Percentiles rank a stretch among this genome's conserved stretches.
Evolutionary conservation across 768 basidiomycete species (phyloP).

Genomic region (Lentinus brumalis): DNA sequence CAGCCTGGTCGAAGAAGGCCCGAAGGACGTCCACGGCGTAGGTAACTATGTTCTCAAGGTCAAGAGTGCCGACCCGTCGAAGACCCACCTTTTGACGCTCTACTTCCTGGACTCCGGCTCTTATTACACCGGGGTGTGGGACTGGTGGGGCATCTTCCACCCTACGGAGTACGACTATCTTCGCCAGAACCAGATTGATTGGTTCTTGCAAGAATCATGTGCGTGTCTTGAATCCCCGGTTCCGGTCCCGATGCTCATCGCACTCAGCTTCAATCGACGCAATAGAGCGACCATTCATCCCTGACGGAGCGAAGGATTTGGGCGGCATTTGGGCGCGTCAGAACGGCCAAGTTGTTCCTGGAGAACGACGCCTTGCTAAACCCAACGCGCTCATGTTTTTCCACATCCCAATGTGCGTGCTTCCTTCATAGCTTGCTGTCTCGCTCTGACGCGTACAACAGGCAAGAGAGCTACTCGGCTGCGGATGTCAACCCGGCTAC

Average conservation of each 20-base stretch:
- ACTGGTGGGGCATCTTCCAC: conserved; percentile 65
- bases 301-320: conserved; percentile 73
- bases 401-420: conserved; percentile 87
- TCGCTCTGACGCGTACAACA: conserved; percentile 28
- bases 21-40: conserved; percentile 81
- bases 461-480: conserved; percentile 73
- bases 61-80: conserved; percentile 83
- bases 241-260: neutral
- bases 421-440: neutral
- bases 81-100: conserved; percentile 84
- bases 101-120: conserved; percentile 91
- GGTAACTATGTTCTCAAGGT: conserved; percentile 93
- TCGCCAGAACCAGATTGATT: conserved; percentile 78
- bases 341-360: conserved; percentile 57
- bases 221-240: conserved; percentile 14
- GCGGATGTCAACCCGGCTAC: conserved; percentile 67
- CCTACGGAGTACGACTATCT: conserved; percentile 87
- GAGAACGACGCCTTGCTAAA: conserved; percentile 67
- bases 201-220: conserved; percentile 86
- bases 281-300: conserved; percentile 82
- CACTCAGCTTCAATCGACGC: conserved; percentile 58
- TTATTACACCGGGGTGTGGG: conserved; percentile 61
- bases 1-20: conserved; percentile 78
- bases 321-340: conserved; percentile 68
- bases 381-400: conserved; percentile 98